These are phyloP conservation scores for Yamadazyma oceani DNA, from an alignment of 1,139 yeast species.

Conservation along the genomic window DNA sequence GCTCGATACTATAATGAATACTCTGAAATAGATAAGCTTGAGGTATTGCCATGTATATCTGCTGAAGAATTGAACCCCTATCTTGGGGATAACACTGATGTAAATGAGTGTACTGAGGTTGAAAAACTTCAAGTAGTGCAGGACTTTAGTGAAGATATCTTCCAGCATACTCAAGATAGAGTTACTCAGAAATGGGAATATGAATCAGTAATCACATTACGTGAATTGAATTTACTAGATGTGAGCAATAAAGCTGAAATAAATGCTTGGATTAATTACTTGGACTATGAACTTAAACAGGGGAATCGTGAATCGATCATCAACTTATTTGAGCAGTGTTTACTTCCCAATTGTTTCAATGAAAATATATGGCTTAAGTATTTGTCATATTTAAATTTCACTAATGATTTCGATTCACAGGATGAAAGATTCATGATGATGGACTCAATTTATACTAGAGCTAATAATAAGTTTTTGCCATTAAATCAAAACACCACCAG, in stretches of 20 bases:
- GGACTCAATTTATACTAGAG: conserved; percentile 37
- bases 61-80: conserved; percentile 20
- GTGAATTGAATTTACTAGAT: conserved; percentile 39
- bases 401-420: conserved; percentile 7
- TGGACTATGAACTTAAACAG: conserved; percentile 41
- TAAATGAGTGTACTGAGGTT: conserved; percentile 26
- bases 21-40: conserved; percentile 39
- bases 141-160: conserved; percentile 40
- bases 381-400: conserved; percentile 34
- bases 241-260: conserved; percentile 28
- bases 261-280: conserved; percentile 51
- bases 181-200: conserved; percentile 62
- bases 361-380: conserved; percentile 60
- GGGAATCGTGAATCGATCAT: conserved; percentile 16
- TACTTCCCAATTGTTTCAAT: conserved; percentile 56
- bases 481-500: conserved; percentile 37
- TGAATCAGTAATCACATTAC: conserved; percentile 52
- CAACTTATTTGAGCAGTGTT: conserved; percentile 56
- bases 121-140: conserved; percentile 43
- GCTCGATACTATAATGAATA: conserved; percentile 61
- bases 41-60: conserved; percentile 30
- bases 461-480: conserved; percentile 48
- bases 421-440: conserved; percentile 24
- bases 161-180: conserved; percentile 45
- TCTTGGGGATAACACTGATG: conserved; percentile 19